Base-by-base conservation (phyloP, 2,329 filamentous ascomycete species). In the Capronia americana region DNA sequence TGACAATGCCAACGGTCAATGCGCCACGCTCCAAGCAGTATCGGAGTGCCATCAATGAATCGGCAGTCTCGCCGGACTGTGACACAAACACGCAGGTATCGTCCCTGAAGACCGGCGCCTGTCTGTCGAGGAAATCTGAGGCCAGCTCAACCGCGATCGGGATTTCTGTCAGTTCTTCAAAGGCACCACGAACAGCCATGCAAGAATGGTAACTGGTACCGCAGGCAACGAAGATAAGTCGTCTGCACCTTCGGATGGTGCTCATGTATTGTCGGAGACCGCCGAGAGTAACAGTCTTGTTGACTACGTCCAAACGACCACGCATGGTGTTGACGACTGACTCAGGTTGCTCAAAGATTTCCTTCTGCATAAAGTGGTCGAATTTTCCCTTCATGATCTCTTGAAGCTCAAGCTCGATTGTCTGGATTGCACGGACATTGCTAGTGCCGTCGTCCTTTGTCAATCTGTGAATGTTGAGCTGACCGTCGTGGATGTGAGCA, bases 321-420 rank as follows among this genome's bases (percentile, higher is more conserved):
- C 95, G 92, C 95, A 99, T 99, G 73, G 95, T 97, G 87, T 99
- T 99, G 84, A 99, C 90, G 69, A 99, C 92, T 14, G 95, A 99
- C 83, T 99, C 95, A 77, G 95, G 95, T 85, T 99, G 95, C 86
- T 99, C 95, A 80, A 99, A 99, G 77, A 99, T 99, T 81, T 99
- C 95, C 88, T 99, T 99, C 81, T 99, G 95, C 95, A 99, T 99
- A 86, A 97, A 99, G 85, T 99, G 95, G 81, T 99, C 95, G 82
- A 98, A 99, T 79, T 95, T 96, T 81, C 95, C 95, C 90, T 99
- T 99, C 95, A 99, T 99, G 82, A 99, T 99, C 85, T 99, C 93
- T 85, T 99, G 95, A 71, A 99, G 90, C 86, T 99, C 93, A 58
- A 99, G 91, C 86, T 99, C 95, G 64, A 99, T 88, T 63, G 95